A percentile compares a stretch with the other conserved stretches of the same genome.
These are phyloP conservation scores for Magnusiomyces tetraspermus DNA, from an alignment of 1,139 yeast species.

Conservation along the genomic window DNA sequence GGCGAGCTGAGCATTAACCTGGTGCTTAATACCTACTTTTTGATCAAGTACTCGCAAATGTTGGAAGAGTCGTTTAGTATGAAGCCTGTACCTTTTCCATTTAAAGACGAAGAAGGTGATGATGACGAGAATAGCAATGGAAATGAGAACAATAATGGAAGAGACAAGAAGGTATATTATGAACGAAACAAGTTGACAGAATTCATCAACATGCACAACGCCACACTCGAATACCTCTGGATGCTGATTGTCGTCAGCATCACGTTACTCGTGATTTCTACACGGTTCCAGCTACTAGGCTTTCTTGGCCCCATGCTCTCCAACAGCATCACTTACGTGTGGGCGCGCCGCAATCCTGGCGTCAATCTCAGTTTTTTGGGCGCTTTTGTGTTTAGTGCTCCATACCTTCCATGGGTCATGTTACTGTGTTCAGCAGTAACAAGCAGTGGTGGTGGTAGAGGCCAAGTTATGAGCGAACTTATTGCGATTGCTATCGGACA, in stretches of 20 bases:
- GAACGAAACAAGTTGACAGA: background rate
- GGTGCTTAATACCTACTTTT: constrained; percentile 32
- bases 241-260: constrained; percentile 21
- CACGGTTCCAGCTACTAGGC: constrained; percentile 9
- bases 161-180: background rate
- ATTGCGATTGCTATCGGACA: constrained; percentile 40
- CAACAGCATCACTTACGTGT: constrained; percentile 36
- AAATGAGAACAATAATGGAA: background rate
- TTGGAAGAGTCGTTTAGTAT: constrained; percentile 34
- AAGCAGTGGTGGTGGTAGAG: constrained; percentile 16
- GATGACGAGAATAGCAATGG: background rate
- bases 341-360: constrained; percentile 40
- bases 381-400: constrained; percentile 34
- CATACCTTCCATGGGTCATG: constrained; percentile 38
- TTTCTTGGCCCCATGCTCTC: constrained; percentile 34
- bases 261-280: constrained; percentile 16
- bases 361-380: constrained; percentile 35
- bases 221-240: constrained; percentile 37
- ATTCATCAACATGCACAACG: constrained; percentile 6
- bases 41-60: constrained; percentile 35
- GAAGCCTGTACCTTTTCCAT: background rate
- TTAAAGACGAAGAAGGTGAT: background rate
- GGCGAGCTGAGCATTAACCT: constrained; percentile 36
- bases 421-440: constrained; percentile 25
- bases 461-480: constrained; percentile 20